These are phyloP conservation scores for Trichomonas gallinae DNA, from an alignment of 208 protist species.

Conservation along the genomic window DNA sequence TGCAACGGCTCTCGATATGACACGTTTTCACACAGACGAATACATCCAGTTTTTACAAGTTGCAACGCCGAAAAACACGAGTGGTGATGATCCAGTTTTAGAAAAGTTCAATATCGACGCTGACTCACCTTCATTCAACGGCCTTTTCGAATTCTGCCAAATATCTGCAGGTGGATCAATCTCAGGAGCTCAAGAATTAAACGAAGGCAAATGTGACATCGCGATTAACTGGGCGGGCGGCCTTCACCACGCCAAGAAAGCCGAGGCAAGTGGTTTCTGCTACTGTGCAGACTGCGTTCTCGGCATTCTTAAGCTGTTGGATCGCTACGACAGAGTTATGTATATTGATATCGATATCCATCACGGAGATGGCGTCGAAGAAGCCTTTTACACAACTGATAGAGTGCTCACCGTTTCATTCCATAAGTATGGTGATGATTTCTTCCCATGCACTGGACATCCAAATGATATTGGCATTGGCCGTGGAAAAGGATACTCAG, in stretches of 20 bases:
- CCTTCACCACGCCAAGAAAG: constrained; percentile 67
- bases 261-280: constrained; percentile 71
- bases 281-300: constrained; percentile 81
- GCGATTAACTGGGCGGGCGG: constrained; percentile 71
- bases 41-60: constrained; percentile 46
- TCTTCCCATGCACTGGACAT: constrained; percentile 90
- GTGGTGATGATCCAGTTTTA: not conserved
- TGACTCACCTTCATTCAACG: constrained; percentile 51
- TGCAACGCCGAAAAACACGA: constrained; percentile 42
- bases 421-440: constrained; percentile 72
- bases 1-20: constrained; percentile 36
- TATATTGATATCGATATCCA: constrained; percentile 75
- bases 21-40: constrained; percentile 46
- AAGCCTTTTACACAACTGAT: constrained; percentile 77
- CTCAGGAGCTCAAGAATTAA: constrained; percentile 40
- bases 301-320: constrained; percentile 67
- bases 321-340: constrained; percentile 62
- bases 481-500: constrained; percentile 56
- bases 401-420: constrained; percentile 76
- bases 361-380: constrained; percentile 68
- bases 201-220: constrained; percentile 48
- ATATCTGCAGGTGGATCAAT: constrained; percentile 41
- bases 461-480: constrained; percentile 62
- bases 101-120: constrained; percentile 40
- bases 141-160: constrained; percentile 49